Conservation (phyloP, 805 yeast species). For the Ogataea pini region DNA sequence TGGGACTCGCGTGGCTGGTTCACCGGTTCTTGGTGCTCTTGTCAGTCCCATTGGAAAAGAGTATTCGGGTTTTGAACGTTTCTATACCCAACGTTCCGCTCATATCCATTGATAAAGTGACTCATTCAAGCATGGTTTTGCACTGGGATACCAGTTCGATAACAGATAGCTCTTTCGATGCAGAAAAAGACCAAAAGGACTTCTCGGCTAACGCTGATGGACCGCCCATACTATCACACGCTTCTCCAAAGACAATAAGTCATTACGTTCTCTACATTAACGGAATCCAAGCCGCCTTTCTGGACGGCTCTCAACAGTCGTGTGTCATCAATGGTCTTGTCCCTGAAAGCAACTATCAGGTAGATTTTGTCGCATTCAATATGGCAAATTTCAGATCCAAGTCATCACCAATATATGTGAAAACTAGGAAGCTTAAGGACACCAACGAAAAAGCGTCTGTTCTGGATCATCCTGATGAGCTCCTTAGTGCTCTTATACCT, state of each 20-base stretch:
- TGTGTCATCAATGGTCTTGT: constrained; percentile 36
- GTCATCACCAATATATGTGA: constrained; percentile 42
- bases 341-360: constrained; percentile 41
- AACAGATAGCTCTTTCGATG: constrained; percentile 6
- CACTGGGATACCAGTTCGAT: constrained; percentile 50
- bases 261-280: constrained; percentile 41
- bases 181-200: constrained; percentile 12
- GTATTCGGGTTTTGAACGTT: constrained; percentile 48
- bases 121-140: constrained; percentile 44
- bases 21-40: constrained; percentile 30
- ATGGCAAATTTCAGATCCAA: constrained; percentile 41
- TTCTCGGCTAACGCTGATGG: constrained; percentile 15
- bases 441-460: constrained; percentile 21
- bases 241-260: constrained; percentile 31
- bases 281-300: constrained; percentile 37
- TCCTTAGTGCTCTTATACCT: constrained; percentile 37
- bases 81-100: constrained; percentile 58
- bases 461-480: constrained; percentile 41
- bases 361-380: constrained; percentile 46
- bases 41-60: constrained; percentile 46
- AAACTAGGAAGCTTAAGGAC: constrained; percentile 34
- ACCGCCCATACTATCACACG: constrained; percentile 27
- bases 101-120: constrained; percentile 56
- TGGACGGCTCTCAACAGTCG: constrained; percentile 39
- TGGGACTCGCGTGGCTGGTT: constrained; percentile 33